phyloP scores from a whole-genome alignment of 169 alveolate species.

The Cryptosporidium meleagridis region DNA sequence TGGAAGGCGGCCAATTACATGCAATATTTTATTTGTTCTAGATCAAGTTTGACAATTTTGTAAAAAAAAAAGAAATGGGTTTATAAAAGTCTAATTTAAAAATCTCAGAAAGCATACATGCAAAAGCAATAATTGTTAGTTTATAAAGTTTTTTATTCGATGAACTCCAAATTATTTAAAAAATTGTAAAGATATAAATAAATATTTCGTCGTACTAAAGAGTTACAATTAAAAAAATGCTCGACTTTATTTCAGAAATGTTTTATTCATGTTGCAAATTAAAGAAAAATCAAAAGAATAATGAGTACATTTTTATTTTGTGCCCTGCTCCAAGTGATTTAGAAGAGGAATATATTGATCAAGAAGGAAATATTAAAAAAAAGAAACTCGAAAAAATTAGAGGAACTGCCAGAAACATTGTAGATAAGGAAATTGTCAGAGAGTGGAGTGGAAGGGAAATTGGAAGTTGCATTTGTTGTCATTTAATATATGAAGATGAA shows the following conservation, averaged over 20 bases:
- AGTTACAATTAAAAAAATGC: neutral
- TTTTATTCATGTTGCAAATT: slow-evolving; percentile 26
- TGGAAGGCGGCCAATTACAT: neutral
- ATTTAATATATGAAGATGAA: slow-evolving; percentile 58
- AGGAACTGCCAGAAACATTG: slow-evolving; percentile 33
- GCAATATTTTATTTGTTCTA: neutral
- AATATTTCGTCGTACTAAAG: neutral
- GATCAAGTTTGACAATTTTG: slow-evolving; percentile 5
- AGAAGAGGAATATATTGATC: slow-evolving; percentile 41
- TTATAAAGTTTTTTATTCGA: neutral
- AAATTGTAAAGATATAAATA: neutral
- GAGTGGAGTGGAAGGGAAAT: slow-evolving; percentile 69
- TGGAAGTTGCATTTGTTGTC: slow-evolving; percentile 64
- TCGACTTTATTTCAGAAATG: neutral
- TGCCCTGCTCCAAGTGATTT: slow-evolving; percentile 71
- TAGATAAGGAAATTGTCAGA: slow-evolving; percentile 6
- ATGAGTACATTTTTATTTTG: slow-evolving; percentile 36
- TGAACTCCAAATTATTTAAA: neutral
- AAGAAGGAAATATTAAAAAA: slow-evolving; percentile 7
- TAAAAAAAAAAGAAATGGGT: neutral
- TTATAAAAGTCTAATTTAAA: neutral
- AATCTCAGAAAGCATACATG: neutral
- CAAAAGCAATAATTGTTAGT: neutral
- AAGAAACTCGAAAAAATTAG: slow-evolving; percentile 24
- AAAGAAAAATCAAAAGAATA: slow-evolving; percentile 23